Percentiles rank a stretch among this genome's conserved stretches.
phyloP scores from a whole-genome alignment of 2,329 filamentous ascomycete species.

The Tolypocladium endophyticum region DNA sequence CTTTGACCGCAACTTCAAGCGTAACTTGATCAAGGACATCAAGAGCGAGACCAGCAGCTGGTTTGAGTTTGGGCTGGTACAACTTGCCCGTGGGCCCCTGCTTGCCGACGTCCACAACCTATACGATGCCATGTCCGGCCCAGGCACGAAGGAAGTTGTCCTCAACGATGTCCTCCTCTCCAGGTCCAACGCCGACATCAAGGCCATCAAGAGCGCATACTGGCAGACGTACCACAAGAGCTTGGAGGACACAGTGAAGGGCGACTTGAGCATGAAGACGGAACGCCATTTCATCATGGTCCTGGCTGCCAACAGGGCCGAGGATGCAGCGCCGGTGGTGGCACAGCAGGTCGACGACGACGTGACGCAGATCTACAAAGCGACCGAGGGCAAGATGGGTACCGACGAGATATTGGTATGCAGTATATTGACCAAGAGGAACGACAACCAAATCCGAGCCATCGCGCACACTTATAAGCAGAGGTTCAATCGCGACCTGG shows the following conservation, averaged over 20 bases:
- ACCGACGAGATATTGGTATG: slow-evolving; percentile 71
- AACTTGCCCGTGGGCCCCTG: slow-evolving; percentile 69
- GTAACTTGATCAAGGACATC: slow-evolving; percentile 65
- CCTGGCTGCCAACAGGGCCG: slow-evolving; percentile 59
- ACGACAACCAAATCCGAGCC: slow-evolving; percentile 74
- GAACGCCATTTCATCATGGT: slow-evolving; percentile 78
- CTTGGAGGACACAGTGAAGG: slow-evolving; percentile 62
- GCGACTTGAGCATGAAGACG: slow-evolving; percentile 78
- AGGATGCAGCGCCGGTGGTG: slow-evolving; percentile 66
- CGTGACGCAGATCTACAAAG: slow-evolving; percentile 64
- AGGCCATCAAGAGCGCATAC: slow-evolving; percentile 76
- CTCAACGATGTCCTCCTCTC: slow-evolving; percentile 80
- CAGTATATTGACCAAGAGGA: slow-evolving; percentile 64
- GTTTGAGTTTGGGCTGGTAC: slow-evolving; percentile 64
- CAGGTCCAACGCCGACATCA: slow-evolving; percentile 77
- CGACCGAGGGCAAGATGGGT: slow-evolving; percentile 62
- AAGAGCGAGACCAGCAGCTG: slow-evolving; percentile 66
- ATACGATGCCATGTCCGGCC: slow-evolving; percentile 61
- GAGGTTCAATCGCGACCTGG: slow-evolving; percentile 60
- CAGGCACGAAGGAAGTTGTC: slow-evolving; percentile 76
- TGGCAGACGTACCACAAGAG: slow-evolving; percentile 52
- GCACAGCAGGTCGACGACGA: slow-evolving; percentile 67
- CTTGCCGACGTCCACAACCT: slow-evolving; percentile 63
- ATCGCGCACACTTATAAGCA: slow-evolving; percentile 66
- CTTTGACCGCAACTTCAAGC: slow-evolving; percentile 54